phyloP scores from a whole-genome alignment of 2,329 filamentous ascomycete species.

The Zarea fungicola region DNA sequence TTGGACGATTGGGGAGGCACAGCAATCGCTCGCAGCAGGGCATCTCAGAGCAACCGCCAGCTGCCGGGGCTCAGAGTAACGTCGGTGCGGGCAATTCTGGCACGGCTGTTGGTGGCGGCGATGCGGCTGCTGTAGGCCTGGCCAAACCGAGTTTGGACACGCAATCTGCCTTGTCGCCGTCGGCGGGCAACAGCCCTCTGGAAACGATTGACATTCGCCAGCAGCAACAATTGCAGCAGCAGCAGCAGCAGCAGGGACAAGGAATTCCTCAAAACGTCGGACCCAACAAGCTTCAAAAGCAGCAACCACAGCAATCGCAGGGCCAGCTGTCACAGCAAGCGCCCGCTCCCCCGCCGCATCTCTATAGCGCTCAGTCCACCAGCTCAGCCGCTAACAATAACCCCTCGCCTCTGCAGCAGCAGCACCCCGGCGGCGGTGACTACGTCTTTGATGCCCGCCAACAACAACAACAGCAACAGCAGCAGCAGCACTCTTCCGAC shows the following conservation, averaged over 20 bases:
- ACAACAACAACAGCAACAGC: slow-evolving; percentile 24
- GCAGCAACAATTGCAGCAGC: slow-evolving; percentile 21
- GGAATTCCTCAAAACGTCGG: neutral
- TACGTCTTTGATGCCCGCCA: slow-evolving; percentile 30
- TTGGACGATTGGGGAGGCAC: slow-evolving; percentile 50
- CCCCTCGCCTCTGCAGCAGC: slow-evolving; percentile 17
- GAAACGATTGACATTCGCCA: slow-evolving; percentile 12
- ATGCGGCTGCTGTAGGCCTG: neutral
- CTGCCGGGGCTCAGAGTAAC: slow-evolving; percentile 3
- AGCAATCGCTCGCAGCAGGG: slow-evolving; percentile 54
- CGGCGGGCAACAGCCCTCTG: slow-evolving; percentile 10
- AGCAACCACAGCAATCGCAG: slow-evolving; percentile 18
- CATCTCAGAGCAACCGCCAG: slow-evolving; percentile 42
- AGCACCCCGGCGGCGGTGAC: slow-evolving; percentile 20
- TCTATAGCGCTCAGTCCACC: slow-evolving; percentile 25
- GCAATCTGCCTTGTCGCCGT: slow-evolving; percentile 14
- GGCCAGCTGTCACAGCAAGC: slow-evolving; percentile 13
- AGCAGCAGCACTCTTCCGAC: slow-evolving; percentile 33
- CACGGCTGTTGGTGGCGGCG: slow-evolving; percentile 6
- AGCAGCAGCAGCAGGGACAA: slow-evolving; percentile 23
- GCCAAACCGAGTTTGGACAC: slow-evolving; percentile 7
- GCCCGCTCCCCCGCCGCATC: slow-evolving; percentile 25
- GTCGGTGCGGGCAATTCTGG: neutral
- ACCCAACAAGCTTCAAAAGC: slow-evolving; percentile 23
- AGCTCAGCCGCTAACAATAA: slow-evolving; percentile 21